A percentile compares a stretch with the other conserved stretches of the same genome.
Conservation (phyloP, 2,329 filamentous ascomycete species). For the Endoconidiophora laricicola region DNA sequence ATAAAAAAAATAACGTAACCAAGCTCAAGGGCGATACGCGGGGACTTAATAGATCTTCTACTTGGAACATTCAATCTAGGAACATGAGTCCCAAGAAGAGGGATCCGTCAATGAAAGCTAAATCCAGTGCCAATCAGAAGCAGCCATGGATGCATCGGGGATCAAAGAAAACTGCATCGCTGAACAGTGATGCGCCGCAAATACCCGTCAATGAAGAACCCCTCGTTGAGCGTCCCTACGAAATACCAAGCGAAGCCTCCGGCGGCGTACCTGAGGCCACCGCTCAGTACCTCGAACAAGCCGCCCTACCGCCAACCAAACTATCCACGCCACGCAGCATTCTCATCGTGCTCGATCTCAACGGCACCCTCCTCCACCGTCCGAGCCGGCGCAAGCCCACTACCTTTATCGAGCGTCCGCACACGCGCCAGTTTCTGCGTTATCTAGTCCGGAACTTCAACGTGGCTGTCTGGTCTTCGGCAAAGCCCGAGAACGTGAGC, state of each 20-base stretch:
- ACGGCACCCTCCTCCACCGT: conserved; percentile 73
- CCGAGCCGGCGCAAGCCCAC: conserved; percentile 32
- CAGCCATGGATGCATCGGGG: not conserved
- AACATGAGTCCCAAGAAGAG: no score
- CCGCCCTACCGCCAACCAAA: conserved; percentile 26
- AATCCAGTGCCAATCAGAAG: not conserved
- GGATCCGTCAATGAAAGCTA: not conserved
- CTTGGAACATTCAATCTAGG: no score
- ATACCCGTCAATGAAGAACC: no score
- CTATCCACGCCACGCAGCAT: conserved; percentile 40
- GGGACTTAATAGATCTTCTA: no score
- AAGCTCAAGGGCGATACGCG: no score
- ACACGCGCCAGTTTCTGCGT: conserved; percentile 49
- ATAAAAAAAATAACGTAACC: no score
- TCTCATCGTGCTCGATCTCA: conserved; percentile 79
- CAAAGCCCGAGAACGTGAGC: conserved; percentile 53
- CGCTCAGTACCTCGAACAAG: conserved; percentile 40
- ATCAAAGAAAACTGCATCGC: not conserved
- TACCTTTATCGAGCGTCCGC: conserved; percentile 48
- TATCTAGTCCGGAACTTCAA: conserved; percentile 60
- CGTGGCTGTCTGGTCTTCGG: conserved; percentile 86
- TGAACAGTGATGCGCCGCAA: not conserved
- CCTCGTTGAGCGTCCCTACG: not conserved
- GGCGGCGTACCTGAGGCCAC: conserved; percentile 46
- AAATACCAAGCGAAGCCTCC: conserved; percentile 24